Conservation (phyloP, 2,329 filamentous ascomycete genomes). For the Epichloe amarillans region DNA sequence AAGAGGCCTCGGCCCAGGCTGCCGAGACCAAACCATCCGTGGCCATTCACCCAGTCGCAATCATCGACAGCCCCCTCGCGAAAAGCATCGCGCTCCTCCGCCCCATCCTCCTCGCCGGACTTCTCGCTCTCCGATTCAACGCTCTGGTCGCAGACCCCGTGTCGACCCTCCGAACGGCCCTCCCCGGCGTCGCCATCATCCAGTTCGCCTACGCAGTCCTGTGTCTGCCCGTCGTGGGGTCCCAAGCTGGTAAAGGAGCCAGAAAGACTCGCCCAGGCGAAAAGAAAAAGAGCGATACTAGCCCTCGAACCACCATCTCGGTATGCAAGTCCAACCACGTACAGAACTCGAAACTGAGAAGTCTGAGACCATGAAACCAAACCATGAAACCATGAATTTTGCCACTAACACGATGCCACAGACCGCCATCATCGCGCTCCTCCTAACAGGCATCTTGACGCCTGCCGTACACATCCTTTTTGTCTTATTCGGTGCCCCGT, state of each 20-base stretch:
- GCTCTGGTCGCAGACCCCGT: constrained; percentile 59
- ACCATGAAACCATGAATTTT: no score
- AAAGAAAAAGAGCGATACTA: constrained; percentile 37
- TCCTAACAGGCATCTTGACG: constrained; percentile 58
- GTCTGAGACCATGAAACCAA: no score
- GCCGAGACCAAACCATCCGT: constrained; percentile 16
- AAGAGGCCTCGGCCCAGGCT: constrained; percentile 16
- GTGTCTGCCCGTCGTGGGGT: constrained; percentile 49
- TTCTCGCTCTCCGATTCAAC: constrained; percentile 51
- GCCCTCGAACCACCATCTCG: constrained; percentile 30
- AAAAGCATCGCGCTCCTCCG: constrained; percentile 51
- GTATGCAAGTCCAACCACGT: constrained; percentile 20
- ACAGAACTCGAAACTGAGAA: no score
- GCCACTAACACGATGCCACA: constrained; percentile 9
- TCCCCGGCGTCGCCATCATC: constrained; percentile 49
- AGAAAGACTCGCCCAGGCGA: constrained; percentile 41
- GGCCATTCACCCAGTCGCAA: constrained; percentile 23
- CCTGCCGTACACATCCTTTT: constrained; percentile 52
- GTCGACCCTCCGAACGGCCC: constrained; percentile 42
- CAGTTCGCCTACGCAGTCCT: constrained; percentile 51
- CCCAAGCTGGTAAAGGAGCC: constrained; percentile 23
- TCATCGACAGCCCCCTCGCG: constrained; percentile 24
- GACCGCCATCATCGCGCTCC: constrained; percentile 32
- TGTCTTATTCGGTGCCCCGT: constrained; percentile 82
- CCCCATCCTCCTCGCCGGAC: constrained; percentile 49